Percentiles rank a stretch among this genome's conserved stretches.
These are phyloP conservation scores for Rhizoclosmatium sp. DNA, from an alignment of 192 early-diverging fungal genomes.

Conservation along the genomic window DNA sequence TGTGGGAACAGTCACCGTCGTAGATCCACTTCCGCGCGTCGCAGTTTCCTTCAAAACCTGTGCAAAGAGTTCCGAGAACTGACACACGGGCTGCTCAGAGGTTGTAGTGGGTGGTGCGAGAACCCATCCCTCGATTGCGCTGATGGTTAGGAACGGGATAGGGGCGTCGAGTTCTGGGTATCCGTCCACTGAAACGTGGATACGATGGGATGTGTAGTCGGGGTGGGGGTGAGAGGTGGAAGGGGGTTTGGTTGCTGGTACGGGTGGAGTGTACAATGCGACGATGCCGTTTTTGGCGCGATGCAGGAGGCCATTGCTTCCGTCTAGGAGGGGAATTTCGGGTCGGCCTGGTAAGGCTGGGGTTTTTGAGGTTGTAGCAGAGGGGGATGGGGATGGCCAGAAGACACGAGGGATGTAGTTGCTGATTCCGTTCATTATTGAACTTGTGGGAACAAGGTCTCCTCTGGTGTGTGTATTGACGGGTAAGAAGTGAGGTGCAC, in stretches of 20 bases:
- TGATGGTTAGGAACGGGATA: neutral
- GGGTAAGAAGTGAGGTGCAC: too few relatives aligned
- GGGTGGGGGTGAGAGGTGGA: too few relatives aligned
- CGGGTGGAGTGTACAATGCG: neutral
- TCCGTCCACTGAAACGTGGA: neutral
- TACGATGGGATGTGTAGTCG: neutral
- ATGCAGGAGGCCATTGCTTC: neutral
- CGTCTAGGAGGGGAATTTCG: neutral
- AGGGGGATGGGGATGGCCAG: neutral
- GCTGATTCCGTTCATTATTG: neutral
- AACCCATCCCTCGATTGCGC: neutral
- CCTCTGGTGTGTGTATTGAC: too few relatives aligned
- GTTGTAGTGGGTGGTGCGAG: neutral
- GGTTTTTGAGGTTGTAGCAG: neutral
- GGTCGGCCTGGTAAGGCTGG: neutral
- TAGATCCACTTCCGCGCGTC: neutral
- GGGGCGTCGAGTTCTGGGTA: neutral
- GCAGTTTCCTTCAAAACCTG: neutral
- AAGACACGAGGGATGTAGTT: constrained; percentile 23
- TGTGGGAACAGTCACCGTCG: neutral
- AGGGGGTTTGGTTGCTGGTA: neutral
- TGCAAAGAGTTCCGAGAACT: neutral
- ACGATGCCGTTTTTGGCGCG: neutral
- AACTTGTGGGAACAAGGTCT: neutral
- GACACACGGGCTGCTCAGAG: neutral